Conservation (phyloP, 2,329 filamentous ascomycete species). For the Ophiocordyceps unilateralis region DNA sequence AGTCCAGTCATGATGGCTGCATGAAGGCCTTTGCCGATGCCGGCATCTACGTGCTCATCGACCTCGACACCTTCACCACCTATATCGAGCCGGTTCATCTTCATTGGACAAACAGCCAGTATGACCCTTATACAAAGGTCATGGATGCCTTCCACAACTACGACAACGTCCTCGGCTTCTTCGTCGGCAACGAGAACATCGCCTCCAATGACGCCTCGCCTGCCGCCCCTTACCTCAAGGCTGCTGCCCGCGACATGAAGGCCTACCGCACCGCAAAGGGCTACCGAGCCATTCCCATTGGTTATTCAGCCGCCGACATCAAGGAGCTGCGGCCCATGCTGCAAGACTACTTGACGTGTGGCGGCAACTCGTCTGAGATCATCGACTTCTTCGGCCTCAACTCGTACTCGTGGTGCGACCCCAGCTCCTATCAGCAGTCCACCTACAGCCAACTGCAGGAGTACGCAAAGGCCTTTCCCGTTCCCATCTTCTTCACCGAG, state of each 20-base stretch:
- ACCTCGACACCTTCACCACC: constrained; percentile 60
- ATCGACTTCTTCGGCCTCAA: constrained; percentile 79
- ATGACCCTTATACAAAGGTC: constrained; percentile 48
- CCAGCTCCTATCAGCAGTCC: constrained; percentile 37
- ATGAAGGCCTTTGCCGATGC: constrained; percentile 66
- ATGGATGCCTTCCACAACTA: constrained; percentile 64
- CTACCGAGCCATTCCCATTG: constrained; percentile 68
- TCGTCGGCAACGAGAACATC: constrained; percentile 80
- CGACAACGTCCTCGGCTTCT: constrained; percentile 69
- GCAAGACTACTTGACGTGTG: constrained; percentile 63
- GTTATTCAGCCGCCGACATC: constrained; percentile 80
- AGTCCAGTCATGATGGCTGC: constrained; percentile 55
- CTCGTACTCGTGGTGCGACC: constrained; percentile 67
- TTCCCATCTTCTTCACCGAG: constrained; percentile 85
- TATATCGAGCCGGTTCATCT: constrained; percentile 49
- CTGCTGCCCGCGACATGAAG: constrained; percentile 67
- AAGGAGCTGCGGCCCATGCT: constrained; percentile 45
- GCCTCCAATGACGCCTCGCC: constrained; percentile 38
- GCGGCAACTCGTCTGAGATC: constrained; percentile 47
- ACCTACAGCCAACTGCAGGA: constrained; percentile 54
- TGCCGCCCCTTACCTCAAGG: constrained; percentile 70
- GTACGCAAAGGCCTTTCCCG: constrained; percentile 51
- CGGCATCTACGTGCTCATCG: constrained; percentile 71
- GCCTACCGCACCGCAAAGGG: constrained; percentile 57
- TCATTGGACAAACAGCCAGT: constrained; percentile 58